Evolutionary conservation across 495 filamentous ascomycete species (phyloP).

Genomic region (Aspergillus sparsus): DNA sequence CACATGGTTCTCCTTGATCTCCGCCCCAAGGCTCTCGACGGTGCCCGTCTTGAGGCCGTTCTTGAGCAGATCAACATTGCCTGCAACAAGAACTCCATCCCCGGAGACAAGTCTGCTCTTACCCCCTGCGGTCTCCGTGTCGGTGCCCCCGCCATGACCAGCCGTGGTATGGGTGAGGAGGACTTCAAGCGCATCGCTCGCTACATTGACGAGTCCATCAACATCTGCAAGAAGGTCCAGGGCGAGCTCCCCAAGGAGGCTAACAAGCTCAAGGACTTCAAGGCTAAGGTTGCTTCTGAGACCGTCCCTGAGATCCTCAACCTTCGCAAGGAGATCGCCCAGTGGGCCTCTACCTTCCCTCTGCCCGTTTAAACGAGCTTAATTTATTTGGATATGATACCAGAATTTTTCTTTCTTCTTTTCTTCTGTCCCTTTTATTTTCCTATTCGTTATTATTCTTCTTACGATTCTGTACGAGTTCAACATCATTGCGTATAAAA

Average conservation of each 20-base stretch:
- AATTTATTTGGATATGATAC: constrained; percentile 22
- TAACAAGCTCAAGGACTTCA: constrained; percentile 99
- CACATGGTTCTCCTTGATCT: constrained; percentile 74
- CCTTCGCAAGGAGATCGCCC: constrained; percentile 83
- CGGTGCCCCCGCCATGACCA: constrained; percentile 96
- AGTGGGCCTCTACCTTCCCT: constrained; percentile 89
- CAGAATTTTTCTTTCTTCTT: constrained; percentile 20
- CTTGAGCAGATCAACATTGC: constrained; percentile 98
- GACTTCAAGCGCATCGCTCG: constrained; percentile 88
- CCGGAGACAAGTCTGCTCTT: constrained; percentile 96
- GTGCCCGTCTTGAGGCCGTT: constrained; percentile 93
- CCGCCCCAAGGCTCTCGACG: constrained; percentile 26
- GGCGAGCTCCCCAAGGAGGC: constrained; percentile 84
- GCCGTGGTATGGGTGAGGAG: constrained; percentile 86
- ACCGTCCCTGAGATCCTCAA: constrained; percentile 75
- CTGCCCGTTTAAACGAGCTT: constrained; percentile 67
- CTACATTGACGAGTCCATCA: constrained; percentile 85
- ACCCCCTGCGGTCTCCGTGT: constrained; percentile 94
- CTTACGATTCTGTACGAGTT: constrained; percentile 25
- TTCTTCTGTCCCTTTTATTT: constrained; percentile 16
- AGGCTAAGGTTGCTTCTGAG: constrained; percentile 79
- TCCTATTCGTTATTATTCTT: constrained; percentile 10
- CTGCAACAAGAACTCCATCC: constrained; percentile 99
- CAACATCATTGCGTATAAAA: constrained; percentile 36
- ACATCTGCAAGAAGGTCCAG: constrained; percentile 83